Percentiles rank a stretch among this genome's conserved stretches.
Conservation (phyloP, 371 early-diverging fungal species). For the Mucor mucedo region DNA sequence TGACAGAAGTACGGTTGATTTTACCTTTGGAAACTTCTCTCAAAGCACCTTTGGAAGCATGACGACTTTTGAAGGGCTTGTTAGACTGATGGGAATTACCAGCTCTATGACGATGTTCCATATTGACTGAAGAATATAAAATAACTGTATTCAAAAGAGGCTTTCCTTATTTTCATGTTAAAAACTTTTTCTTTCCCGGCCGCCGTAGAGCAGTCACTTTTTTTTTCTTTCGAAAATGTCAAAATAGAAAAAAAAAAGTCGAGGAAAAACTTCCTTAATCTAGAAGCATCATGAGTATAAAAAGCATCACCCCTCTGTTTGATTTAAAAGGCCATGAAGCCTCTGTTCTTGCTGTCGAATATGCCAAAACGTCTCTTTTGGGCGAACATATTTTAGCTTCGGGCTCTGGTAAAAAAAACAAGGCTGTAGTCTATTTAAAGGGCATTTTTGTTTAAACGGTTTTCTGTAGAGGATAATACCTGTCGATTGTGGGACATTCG, state of each 20-base stretch:
- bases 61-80: conserved; percentile 94
- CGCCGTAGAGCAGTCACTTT: conserved; percentile 14
- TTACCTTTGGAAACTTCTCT: conserved; percentile 86
- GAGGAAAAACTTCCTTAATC: not conserved
- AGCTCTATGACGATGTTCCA: conserved; percentile 63
- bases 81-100: conserved; percentile 86
- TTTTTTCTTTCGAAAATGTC: not conserved
- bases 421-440: not conserved
- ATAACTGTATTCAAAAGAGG: conserved; percentile 15
- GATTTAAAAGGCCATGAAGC: conserved; percentile 32
- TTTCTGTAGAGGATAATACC: conserved; percentile 44
- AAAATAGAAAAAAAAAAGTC: no score
- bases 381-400: conserved; percentile 33
- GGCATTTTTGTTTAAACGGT: not conserved
- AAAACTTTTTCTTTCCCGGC: conserved; percentile 6
- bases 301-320: conserved; percentile 12
- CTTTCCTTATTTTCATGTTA: conserved; percentile 8
- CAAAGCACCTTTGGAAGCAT: conserved; percentile 80
- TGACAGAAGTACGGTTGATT: conserved; percentile 68
- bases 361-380: conserved; percentile 20
- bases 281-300: conserved; percentile 16
- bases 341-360: conserved; percentile 28
- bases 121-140: conserved; percentile 14
- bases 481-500: conserved; percentile 53
- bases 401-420: conserved; percentile 33